Percentiles rank a stretch among this genome's conserved stretches.
Conservation (phyloP, 345 rosid species). For the Geranium rotundifolium region DNA sequence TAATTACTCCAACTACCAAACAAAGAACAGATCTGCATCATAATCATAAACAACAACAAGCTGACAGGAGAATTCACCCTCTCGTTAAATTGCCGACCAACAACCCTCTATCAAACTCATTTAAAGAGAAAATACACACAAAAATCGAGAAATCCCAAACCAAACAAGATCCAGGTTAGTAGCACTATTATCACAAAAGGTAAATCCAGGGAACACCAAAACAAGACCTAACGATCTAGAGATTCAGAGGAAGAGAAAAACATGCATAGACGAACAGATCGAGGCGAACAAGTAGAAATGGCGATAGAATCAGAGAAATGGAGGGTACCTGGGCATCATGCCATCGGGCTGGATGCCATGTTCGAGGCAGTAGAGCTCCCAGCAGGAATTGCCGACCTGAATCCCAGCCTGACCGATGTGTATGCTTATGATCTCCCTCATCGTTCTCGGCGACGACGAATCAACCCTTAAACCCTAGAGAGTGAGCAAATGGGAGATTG, state of each 20-base stretch:
- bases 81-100: not conserved
- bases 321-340: slow-evolving; percentile 43
- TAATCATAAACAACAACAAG: no score
- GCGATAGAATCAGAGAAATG: not conserved
- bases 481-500: no score
- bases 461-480: not conserved
- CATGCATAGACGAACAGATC: not conserved
- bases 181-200: no score
- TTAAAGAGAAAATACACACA: not conserved
- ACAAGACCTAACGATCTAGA: not conserved
- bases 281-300: not conserved
- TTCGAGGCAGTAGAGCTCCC: no score
- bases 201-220: not conserved
- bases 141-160: not conserved
- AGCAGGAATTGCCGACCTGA: slow-evolving; percentile 50
- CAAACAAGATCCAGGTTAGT: not conserved
- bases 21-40: no score
- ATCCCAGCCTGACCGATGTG: slow-evolving; percentile 62
- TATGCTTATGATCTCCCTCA: slow-evolving; percentile 55
- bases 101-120: not conserved
- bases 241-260: not conserved
- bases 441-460: slow-evolving; percentile 3
- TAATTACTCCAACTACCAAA: no score
- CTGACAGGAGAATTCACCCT: not conserved
- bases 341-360: slow-evolving; percentile 55